A percentile compares a stretch with the other conserved stretches of the same genome.
These are phyloP conservation scores for Trichophyton verrucosum DNA, from an alignment of 2,329 filamentous ascomycete species.

Conservation along the genomic window DNA sequence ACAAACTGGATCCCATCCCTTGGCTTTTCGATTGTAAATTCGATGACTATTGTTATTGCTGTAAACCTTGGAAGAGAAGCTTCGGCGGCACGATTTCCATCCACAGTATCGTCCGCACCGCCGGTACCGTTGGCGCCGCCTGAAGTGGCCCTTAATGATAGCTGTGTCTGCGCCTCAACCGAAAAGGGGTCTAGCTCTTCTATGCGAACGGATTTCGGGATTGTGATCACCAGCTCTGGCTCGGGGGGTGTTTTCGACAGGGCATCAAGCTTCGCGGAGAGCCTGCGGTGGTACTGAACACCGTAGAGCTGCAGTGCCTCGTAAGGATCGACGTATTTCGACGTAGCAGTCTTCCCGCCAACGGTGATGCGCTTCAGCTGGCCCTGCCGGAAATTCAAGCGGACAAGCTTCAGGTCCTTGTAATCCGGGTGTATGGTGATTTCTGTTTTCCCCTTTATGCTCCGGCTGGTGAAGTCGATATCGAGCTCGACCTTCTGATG, in stretches of 20 bases:
- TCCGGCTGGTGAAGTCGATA: slow-evolving; percentile 66
- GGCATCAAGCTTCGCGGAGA: slow-evolving; percentile 55
- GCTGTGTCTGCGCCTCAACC: slow-evolving; percentile 36
- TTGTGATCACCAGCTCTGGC: slow-evolving; percentile 45
- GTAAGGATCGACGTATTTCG: slow-evolving; percentile 33
- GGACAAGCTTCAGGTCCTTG: slow-evolving; percentile 43
- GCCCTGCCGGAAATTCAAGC: slow-evolving; percentile 52
- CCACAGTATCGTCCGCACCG: slow-evolving; percentile 28
- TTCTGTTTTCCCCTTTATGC: slow-evolving; percentile 64
- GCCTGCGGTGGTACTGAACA: slow-evolving; percentile 62
- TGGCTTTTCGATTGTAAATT: slow-evolving; percentile 63
- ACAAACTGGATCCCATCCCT: slow-evolving; percentile 88
- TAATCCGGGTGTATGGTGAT: slow-evolving; percentile 61
- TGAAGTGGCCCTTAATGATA: slow-evolving; percentile 30
- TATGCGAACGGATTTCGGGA: slow-evolving; percentile 51
- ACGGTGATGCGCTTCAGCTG: slow-evolving; percentile 41
- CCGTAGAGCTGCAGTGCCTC: slow-evolving; percentile 42
- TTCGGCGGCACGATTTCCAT: slow-evolving; percentile 26
- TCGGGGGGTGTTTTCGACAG: slow-evolving; percentile 40
- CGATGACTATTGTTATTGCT: slow-evolving; percentile 54
- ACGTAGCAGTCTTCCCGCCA: slow-evolving; percentile 30
- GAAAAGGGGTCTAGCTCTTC: slow-evolving; percentile 47
- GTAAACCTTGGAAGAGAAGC: slow-evolving; percentile 40
- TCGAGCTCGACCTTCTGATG: slow-evolving; percentile 85
- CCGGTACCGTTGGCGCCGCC: slow-evolving; percentile 20